Evolutionary conservation across 2,329 filamentous ascomycete species (phyloP), one percentile per base, ranked within the genome.

Genomic region (Tolypocladium cylindrosporum): DNA sequence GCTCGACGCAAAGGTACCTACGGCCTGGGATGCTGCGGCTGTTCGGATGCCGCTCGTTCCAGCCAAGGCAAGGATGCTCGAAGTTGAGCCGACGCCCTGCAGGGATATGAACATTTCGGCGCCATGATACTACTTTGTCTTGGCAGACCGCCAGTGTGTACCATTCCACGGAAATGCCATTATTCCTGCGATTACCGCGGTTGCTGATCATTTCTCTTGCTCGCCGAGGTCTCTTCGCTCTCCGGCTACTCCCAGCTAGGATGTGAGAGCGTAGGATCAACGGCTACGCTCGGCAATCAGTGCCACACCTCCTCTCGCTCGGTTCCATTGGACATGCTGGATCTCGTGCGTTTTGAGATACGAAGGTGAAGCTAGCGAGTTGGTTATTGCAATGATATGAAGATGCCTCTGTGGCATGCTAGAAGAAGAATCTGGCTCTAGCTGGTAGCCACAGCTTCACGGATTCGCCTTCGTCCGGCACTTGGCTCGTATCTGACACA

Each of bases 41-140:
- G 41, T 56, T 56, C 48, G 55, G 56, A 43, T 56, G 59, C 50
- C 54, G 45, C 50, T 54, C 54, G 54, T 45, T 40, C 27, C 56
- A 54, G 41, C 42, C 40, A 51, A 52, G 55, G 56, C 54, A 50
- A 50, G 42, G 58, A 53, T 42, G 43, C 19, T 55, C 50, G 34
- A 55, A 24, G 14, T 39, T 39, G 45, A 51, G 13, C 24, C 31
- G 41, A 45, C 40, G 8, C 21, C 16, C 19, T 42, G 41, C 57
- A 55, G 52, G 42, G 52, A 19, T 40, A 19, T 7, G 41, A 37
- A 24, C 37, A 43, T 11, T 55, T 54, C 14, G 55, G 39, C 40
- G 58, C 55, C 51, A 43, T 50, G 45, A 48, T 6, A 8, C n/a
- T 24, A 19, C 8, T 48, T 39, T 24, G 58, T 19, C 53, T 58